Conservation (phyloP, 1,284 basidiomycete species). For the Entoloma clypeatum region DNA sequence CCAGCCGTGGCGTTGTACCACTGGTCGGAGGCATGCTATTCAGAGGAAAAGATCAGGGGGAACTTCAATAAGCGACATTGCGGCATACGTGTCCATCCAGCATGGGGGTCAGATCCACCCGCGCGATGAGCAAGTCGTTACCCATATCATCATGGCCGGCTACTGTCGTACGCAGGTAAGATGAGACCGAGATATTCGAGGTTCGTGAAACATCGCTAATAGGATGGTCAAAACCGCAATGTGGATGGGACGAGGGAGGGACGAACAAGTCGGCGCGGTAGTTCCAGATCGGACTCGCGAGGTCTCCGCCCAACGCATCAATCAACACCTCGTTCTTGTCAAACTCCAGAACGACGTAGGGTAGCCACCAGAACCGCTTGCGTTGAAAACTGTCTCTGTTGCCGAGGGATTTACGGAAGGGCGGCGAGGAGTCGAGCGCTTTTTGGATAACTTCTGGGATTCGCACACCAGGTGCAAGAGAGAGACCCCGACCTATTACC, state of each 20-base stretch:
- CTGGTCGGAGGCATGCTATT: conserved; percentile 69
- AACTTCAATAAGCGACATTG: conserved; percentile 6
- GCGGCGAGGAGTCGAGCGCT: conserved; percentile 61
- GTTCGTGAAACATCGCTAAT: conserved; percentile 80
- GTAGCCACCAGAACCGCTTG: conserved; percentile 93
- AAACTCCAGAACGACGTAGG: conserved; percentile 96
- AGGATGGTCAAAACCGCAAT: conserved; percentile 8
- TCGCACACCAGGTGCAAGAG: conserved; percentile 67
- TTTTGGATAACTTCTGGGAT: conserved; percentile 86
- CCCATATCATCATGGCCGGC: conserved; percentile 85
- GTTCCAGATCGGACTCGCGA: conserved; percentile 87
- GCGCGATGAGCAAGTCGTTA: conserved; percentile 78
- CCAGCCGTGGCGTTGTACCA: conserved; percentile 90
- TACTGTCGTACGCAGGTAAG: conserved; percentile 79
- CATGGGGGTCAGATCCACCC: conserved; percentile 86
- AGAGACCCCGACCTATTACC: conserved; percentile 59
- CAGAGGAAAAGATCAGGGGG: conserved; percentile 8
- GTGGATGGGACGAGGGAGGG: conserved; percentile 3
- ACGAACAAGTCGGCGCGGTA: conserved; percentile 94
- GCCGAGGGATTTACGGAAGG: conserved; percentile 51
- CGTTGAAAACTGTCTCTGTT: conserved; percentile 87
- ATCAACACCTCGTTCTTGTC: conserved; percentile 99
- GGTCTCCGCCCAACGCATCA: conserved; percentile 91
- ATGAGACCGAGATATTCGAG: conserved; percentile 87
- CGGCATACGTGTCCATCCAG: conserved; percentile 72